Evolutionary conservation across 2,329 filamentous ascomycete species (phyloP).

Genomic region (Dothidotthia symphoricarpi): DNA sequence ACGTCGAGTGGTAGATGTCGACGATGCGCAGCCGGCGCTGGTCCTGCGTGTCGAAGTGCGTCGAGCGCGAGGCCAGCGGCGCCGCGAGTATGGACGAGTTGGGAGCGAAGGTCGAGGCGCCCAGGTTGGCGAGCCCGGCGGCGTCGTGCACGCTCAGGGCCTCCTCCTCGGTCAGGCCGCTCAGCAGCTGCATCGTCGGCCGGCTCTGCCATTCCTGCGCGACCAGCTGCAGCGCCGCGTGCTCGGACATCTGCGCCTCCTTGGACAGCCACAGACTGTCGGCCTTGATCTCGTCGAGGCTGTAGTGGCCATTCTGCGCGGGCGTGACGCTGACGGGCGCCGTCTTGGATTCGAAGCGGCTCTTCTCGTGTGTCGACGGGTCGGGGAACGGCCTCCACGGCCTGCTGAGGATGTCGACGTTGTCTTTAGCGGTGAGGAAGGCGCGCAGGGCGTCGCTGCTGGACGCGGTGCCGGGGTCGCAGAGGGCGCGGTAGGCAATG

Average conservation of each 20-base stretch:
- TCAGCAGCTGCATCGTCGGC: conserved; percentile 68
- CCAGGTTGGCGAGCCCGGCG: conserved; percentile 63
- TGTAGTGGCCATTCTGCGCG: conserved; percentile 63
- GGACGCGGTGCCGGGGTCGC: conserved; percentile 47
- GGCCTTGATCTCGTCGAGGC: conserved; percentile 76
- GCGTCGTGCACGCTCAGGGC: conserved; percentile 72
- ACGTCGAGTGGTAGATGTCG: conserved; percentile 68
- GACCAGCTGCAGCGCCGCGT: conserved; percentile 75
- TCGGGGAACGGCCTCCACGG: conserved; percentile 67
- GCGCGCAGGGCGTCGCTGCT: conserved; percentile 51
- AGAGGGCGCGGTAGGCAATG: conserved; percentile 55
- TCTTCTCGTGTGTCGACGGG: conserved; percentile 62
- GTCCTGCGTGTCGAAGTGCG: conserved; percentile 59
- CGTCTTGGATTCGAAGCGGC: conserved; percentile 77
- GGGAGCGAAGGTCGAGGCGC: conserved; percentile 48
- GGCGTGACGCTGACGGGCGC: conserved; percentile 81
- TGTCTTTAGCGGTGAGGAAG: conserved; percentile 71
- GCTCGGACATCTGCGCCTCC: conserved; percentile 72
- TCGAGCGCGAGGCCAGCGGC: conserved; percentile 20
- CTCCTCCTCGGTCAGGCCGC: conserved; percentile 74
- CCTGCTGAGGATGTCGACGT: conserved; percentile 65
- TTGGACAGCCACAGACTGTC: conserved; percentile 85
- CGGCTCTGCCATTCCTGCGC: conserved; percentile 82
- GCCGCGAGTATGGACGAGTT: conserved; percentile 45
- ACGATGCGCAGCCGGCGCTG: conserved; percentile 67